phyloP scores from a whole-genome alignment of 179 eudicot species.

The Spinacia oleracea region DNA sequence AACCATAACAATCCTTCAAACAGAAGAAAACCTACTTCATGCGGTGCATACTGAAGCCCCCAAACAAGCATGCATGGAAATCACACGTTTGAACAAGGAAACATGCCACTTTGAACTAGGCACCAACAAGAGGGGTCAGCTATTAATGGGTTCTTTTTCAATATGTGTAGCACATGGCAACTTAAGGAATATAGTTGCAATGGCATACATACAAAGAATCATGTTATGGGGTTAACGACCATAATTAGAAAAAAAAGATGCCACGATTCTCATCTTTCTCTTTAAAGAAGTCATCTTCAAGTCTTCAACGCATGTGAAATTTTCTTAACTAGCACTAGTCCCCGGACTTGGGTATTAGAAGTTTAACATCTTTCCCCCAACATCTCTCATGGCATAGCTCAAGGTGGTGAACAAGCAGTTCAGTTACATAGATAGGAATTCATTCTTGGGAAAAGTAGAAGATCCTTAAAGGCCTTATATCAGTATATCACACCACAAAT shows the following conservation, averaged over 20 bases:
- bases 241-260: neutral
- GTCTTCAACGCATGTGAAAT: neutral
- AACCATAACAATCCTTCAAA: neutral
- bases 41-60: neutral
- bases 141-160: neutral
- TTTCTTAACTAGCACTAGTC: neutral
- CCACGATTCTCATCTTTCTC: neutral
- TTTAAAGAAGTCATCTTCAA: neutral
- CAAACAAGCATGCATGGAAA: neutral
- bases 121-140: neutral
- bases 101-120: neutral
- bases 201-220: neutral
- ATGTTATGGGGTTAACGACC: neutral
- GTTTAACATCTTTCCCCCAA: neutral
- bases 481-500: neutral
- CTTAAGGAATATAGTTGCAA: neutral
- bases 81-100: neutral
- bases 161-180: neutral
- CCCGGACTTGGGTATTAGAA: neutral
- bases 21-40: neutral
- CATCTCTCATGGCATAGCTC: neutral
- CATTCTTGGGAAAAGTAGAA: neutral
- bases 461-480: too few relatives aligned
- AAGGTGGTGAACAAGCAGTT: neutral
- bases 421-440: neutral